Evolutionary conservation across 1,284 basidiomycete species (phyloP), one percentile per base, ranked within the genome.

Genomic region (Puccinia coronata): DNA sequence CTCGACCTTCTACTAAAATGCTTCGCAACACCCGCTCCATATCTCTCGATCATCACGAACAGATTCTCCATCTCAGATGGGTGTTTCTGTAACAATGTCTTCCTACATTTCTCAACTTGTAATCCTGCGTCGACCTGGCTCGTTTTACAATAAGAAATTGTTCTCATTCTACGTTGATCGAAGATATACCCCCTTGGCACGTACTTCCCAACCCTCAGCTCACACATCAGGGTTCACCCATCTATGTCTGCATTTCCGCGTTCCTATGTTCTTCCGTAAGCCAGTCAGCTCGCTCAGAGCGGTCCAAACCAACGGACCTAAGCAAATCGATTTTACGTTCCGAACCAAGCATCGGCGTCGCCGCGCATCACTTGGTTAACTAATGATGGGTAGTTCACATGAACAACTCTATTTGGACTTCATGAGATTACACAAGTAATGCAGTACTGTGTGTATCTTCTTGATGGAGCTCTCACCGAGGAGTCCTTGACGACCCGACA

Each of bases 1-100:
- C 43, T 86, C 87, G 74, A 88, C 87, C 81, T 88, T 87, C 86
- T 87, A 87, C 82, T 86, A 83, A 57, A 41, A 53, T 43, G n/a
- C 55, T 61, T 74, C 43, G 43, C 49, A 51, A 51, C 49, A 20
- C 18, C 12, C 18, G 49, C 18, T 51, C 49, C 9, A 51, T 43
- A 51, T 51, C 12, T 51, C 18, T 51, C 49, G 49, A 51, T 51
- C 49, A 51, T 51, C 18, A 51, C 12, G 49, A 51, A 20, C 18
- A 51, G 49, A 51, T 16, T 51, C 49, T 9, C 49, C 49, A 51
- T 14, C 12, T 4, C 11, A 20, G 4, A 20, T 51, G 11, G 49
- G 49, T 51, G 49, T 51, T 51, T 51, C 49, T 51, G 18, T 51
- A 51, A 51, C 4, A 51, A 51, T 20, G 4, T 12, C 49, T 14